A percentile compares a stretch with the other conserved stretches of the same genome.
These are phyloP conservation scores for Prinsepia uniflora DNA, from an alignment of 306 rosid genomes.

Conservation along the genomic window DNA sequence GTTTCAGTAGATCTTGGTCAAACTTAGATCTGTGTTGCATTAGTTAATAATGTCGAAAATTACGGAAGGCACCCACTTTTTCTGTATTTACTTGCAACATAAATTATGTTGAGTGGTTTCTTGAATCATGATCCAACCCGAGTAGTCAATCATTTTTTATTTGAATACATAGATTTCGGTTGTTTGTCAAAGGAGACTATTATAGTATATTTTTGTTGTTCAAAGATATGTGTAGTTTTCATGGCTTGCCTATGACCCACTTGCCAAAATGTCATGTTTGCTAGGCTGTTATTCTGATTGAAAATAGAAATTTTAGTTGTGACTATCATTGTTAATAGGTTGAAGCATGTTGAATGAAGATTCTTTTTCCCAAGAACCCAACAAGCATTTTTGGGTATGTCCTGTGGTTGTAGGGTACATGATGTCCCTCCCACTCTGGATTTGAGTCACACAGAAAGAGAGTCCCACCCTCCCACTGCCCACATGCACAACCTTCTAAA, in stretches of 20 bases:
- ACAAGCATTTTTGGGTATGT: constrained; percentile 26
- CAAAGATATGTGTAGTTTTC: constrained; percentile 29
- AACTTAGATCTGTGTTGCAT: constrained; percentile 15
- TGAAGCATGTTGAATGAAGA: constrained; percentile 22
- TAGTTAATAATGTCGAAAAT: constrained; percentile 18
- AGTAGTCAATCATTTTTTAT: constrained; percentile 33
- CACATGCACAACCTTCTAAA: constrained; percentile 32
- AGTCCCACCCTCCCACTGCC: constrained; percentile 18
- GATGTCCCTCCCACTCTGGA: background rate
- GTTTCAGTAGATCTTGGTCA: constrained; percentile 16
- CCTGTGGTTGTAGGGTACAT: constrained; percentile 29
- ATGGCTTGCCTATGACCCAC: constrained; percentile 25
- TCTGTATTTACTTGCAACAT: background rate
- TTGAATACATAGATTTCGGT: background rate
- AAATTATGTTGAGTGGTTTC: constrained; percentile 7
- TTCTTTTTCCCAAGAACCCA: constrained; percentile 15
- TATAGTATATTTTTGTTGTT: background rate
- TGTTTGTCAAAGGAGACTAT: background rate
- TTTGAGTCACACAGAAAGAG: constrained; percentile 14
- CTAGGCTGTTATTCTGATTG: constrained; percentile 17
- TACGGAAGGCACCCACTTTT: constrained; percentile 18
- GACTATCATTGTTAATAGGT: constrained; percentile 28
- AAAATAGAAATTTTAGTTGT: constrained; percentile 19
- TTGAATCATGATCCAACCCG: constrained; percentile 16
- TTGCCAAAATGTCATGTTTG: constrained; percentile 20